Conservation (phyloP, 768 basidiomycete genomes). For the Boletus rubroflammeus region DNA sequence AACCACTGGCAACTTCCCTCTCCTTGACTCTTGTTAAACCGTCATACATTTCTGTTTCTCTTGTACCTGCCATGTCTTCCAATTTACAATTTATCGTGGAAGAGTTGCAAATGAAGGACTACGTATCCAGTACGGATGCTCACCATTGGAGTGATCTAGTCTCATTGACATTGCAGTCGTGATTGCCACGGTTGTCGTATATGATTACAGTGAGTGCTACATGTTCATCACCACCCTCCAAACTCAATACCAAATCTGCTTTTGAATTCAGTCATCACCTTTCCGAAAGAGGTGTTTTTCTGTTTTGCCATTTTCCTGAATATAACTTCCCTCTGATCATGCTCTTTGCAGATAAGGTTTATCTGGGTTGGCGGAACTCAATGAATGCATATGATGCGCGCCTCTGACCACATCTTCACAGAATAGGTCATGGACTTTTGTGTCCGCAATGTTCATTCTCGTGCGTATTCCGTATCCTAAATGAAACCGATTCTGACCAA, state of each 20-base stretch:
- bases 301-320: neutral
- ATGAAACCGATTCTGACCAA: neutral
- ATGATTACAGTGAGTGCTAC: neutral
- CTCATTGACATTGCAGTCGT: slow-evolving; percentile 11
- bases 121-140: slow-evolving; percentile 3
- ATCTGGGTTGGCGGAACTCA: slow-evolving; percentile 17
- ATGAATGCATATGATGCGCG: neutral
- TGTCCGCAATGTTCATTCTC: slow-evolving; percentile 12
- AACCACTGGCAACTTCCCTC: too few relatives aligned
- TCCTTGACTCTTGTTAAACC: too few relatives aligned
- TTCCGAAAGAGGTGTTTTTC: slow-evolving; percentile 16
- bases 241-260: neutral
- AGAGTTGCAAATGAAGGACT: neutral
- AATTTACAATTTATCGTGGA: slow-evolving; percentile 1
- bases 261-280: slow-evolving; percentile 8
- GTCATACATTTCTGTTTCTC: too few relatives aligned
- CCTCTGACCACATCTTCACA: slow-evolving; percentile 2
- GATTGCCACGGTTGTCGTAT: neutral
- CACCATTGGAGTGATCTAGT: neutral
- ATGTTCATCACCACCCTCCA: neutral
- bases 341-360: neutral
- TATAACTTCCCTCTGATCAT: neutral
- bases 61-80: slow-evolving; percentile 10
- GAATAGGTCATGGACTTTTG: slow-evolving; percentile 15
- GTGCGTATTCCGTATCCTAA: slow-evolving; percentile 3